Percentiles rank a stretch among this genome's conserved stretches.
phyloP scores from a whole-genome alignment of 2,329 filamentous ascomycete genomes.

The Escovopsis sp. region DNA sequence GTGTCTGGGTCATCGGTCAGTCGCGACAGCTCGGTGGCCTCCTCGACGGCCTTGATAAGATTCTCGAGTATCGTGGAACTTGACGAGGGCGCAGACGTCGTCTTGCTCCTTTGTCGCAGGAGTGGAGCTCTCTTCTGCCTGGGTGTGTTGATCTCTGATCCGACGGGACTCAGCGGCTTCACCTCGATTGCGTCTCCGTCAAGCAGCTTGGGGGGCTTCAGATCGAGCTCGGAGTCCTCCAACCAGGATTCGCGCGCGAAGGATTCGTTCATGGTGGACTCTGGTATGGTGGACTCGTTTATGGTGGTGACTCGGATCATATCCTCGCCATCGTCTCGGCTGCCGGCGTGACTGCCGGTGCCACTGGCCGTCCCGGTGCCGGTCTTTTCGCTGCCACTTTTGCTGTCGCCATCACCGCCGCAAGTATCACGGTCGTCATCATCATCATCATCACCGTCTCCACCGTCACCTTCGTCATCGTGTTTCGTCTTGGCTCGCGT shows the following conservation, averaged over 20 bases:
- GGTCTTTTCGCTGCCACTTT: no score
- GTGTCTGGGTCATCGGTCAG: conserved; percentile 23
- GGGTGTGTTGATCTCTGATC: conserved; percentile 11
- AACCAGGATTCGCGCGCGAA: neutral
- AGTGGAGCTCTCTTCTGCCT: conserved; percentile 9
- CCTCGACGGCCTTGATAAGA: conserved; percentile 14
- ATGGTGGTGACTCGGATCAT: conserved; percentile 16
- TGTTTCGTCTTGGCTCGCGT: conserved; percentile 15
- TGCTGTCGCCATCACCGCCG: no score
- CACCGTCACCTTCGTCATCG: conserved; percentile 15
- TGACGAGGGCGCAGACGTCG: conserved; percentile 11
- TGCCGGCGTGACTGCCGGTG: no score
- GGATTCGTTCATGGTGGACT: conserved; percentile 5
- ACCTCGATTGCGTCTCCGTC: conserved; percentile 18
- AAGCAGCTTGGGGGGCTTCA: conserved; percentile 1
- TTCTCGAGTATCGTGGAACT: conserved; percentile 10
- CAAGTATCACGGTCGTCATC: no score
- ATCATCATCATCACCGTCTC: no score
- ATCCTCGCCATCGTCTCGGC: no score
- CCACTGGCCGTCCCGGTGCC: no score
- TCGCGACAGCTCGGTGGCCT: conserved; percentile 12
- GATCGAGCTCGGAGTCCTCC: conserved; percentile 1
- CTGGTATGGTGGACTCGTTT: neutral
- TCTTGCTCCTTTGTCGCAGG: conserved; percentile 15
- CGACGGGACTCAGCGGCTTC: conserved; percentile 14